Evolutionary conservation across 305 asterid species (phyloP).

Genomic region (Fraxinus floribunda): DNA sequence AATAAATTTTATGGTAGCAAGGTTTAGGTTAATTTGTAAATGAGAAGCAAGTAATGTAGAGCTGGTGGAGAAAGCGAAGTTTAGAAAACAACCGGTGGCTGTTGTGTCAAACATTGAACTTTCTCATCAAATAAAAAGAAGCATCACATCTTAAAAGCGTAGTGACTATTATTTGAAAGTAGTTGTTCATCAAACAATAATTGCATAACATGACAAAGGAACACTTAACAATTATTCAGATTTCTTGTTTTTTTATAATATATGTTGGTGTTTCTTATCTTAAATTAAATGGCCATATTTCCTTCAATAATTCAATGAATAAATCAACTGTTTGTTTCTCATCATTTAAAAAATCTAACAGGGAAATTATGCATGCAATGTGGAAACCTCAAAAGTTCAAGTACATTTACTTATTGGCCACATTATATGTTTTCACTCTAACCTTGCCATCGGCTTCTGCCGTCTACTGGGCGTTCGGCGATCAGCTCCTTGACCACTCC

Average conservation of each 20-base stretch:
- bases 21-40: not conserved
- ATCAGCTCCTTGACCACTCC: constrained; percentile 63
- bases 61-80: not conserved
- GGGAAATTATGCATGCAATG: constrained; percentile 88
- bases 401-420: constrained; percentile 62
- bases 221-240: constrained; percentile 14
- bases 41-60: not conserved
- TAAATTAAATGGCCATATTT: not conserved
- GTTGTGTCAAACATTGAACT: not conserved
- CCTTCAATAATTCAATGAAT: constrained; percentile 3
- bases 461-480: constrained; percentile 83
- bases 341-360: constrained; percentile 20
- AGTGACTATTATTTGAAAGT: not conserved
- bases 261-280: not conserved
- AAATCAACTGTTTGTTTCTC: not conserved
- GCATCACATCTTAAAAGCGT: not conserved
- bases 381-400: constrained; percentile 86
- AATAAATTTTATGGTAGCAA: not conserved
- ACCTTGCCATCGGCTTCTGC: constrained; percentile 71
- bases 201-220: constrained; percentile 33
- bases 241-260: constrained; percentile 23
- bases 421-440: constrained; percentile 67
- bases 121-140: not conserved
- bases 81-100: not conserved
- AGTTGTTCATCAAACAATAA: constrained; percentile 29